Evolutionary conservation across 2,329 filamentous ascomycete genomes (phyloP).

Genomic region (Claviceps arundinis): DNA sequence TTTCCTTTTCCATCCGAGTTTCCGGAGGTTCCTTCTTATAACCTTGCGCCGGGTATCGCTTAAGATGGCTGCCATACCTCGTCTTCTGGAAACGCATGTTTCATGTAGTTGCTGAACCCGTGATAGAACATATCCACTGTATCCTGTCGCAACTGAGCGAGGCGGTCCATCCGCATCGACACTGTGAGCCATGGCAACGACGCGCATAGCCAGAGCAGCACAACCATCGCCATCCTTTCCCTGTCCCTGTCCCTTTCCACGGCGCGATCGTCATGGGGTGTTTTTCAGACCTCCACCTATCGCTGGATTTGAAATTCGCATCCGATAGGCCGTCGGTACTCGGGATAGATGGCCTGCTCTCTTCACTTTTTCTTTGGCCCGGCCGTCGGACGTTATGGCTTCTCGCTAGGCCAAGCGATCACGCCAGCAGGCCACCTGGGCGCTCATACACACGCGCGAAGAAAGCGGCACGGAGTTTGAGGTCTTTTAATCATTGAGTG

Average conservation of each 20-base stretch:
- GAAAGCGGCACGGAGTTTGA: background rate
- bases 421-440: background rate
- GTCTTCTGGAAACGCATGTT: constrained; percentile 88
- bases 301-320: too few species aligned
- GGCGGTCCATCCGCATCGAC: constrained; percentile 42
- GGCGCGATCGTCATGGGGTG: too few species aligned
- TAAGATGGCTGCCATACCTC: constrained; percentile 37
- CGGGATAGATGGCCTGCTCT: too few species aligned
- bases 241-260: background rate
- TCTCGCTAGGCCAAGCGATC: too few species aligned
- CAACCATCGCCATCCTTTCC: constrained; percentile 16
- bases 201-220: constrained; percentile 14
- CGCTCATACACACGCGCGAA: background rate
- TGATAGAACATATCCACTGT: constrained; percentile 85
- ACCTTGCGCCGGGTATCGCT: background rate
- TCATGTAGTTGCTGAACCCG: constrained; percentile 91
- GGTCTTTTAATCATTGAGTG: background rate
- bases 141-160: constrained; percentile 43
- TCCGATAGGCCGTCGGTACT: too few species aligned
- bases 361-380: too few species aligned
- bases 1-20: background rate
- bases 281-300: too few species aligned
- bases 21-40: background rate
- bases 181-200: constrained; percentile 28
- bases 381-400: too few species aligned